Base-by-base conservation (phyloP, 148 eudicot genomes). In the Amaranthus palmeri region DNA sequence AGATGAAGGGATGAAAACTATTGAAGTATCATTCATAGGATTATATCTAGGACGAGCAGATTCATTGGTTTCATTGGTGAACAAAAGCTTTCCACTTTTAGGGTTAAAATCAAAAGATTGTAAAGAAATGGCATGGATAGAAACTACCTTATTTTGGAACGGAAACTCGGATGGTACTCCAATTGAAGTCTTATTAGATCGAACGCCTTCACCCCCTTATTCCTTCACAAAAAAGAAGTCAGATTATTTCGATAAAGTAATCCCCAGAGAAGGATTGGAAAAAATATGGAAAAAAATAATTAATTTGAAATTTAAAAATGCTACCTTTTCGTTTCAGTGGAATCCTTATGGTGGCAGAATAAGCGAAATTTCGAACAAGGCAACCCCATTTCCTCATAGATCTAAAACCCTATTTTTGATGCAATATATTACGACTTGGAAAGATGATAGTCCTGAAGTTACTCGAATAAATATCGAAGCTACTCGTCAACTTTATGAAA, bases 121-220 rank as follows among this genome's bases (percentile, higher is more conserved):
- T 40, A 45, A 42, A 6, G 88, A 86, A 54, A 80, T 82, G 87
- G 79, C 83, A 50, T 86, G 88, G 88, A 75, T 66, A 4, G 79
- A 77, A 9, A 65, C 84, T 40, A 61, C 77, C 57, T 45, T 81
- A 41, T 54, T 5, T 72, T 76, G 73, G 80, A 15, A 15, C 45
- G n/a, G 51, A 40, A 63, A 72, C 43, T 69, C 67, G 8, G 40
- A 52, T 43, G 52, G 47, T 36, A 77, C 74, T 3, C 6, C 58
- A 3, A 13, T 47, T 25, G 71, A 81, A 58, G 80, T 59, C 8
- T 66, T 81, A 18, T 68, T 73, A 4, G 67, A 47, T 52, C 67
- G 74, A 50, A 58, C 74, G 6, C 73, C 55, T 53, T 8, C 44
- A 2, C 58, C 80, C 8, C 45, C 12, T 62, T 81, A 68, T 54